Evolutionary conservation across 352 stramenopile genomes (phyloP), one percentile per base, ranked within the genome.

Genomic region (Sclerospora graminicola): DNA sequence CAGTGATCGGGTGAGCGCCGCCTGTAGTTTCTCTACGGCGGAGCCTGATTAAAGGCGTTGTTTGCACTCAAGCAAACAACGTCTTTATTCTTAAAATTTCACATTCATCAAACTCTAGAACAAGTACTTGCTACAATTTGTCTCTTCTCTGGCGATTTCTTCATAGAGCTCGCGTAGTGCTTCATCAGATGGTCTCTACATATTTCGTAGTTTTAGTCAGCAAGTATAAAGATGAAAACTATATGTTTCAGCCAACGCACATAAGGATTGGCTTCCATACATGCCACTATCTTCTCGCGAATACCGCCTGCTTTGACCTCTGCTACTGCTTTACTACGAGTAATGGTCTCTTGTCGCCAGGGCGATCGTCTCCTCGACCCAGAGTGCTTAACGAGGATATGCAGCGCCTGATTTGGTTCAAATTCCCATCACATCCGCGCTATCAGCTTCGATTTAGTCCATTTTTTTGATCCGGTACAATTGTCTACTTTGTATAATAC

Each of bases 361-460:
- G 80, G 92, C 29, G 82, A 89, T 37, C 82, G 81, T 26, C 76
- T 69, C 21, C 82, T 69, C 37, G 78, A 92, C 36, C 70, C 79
- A 0, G 69, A 56, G 65, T 95, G 84, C 57, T 95, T 94, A 33
- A 93, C 78, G 39, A 95, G 60, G 49, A 95, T 86, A 60, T 95
- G 84, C 41, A 88, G 62, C 43, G 75, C 75, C 56, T 86, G 23
- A n/a, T 9, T 56, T 16, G 8, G n/a, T 35, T 19, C 5, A 35
- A 15, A 18, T 8, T 8, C 13, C 7, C 8, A 13, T 35, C 8
- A 8, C 30, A 35, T n/a, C 30, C 30, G n/a, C n/a, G n/a, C n/a
- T n/a, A n/a, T n/a, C n/a, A n/a, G n/a, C 11, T 9, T 35, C 15
- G 2, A 18, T 35, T 35, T 15, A 19, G 30, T 7, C 30, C 30